phyloP scores from a whole-genome alignment of 2,329 filamentous ascomycete genomes.

The Trichoderma polysporum region DNA sequence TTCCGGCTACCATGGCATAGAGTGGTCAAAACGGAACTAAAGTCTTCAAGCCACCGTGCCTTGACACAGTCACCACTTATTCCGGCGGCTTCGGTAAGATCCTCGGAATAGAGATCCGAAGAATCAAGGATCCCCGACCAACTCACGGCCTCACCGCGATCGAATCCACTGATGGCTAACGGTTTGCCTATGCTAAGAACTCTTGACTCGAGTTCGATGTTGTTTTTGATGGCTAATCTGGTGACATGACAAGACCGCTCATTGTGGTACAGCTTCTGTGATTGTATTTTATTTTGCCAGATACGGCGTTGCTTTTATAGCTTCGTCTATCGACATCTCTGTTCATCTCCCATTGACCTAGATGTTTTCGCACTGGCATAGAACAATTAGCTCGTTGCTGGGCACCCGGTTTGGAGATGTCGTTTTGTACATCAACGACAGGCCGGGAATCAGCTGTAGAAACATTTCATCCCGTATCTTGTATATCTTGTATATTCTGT shows the following conservation, averaged over 20 bases:
- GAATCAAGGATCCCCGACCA: not conserved
- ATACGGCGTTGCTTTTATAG: slow-evolving; percentile 32
- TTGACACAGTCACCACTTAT: slow-evolving; percentile 3
- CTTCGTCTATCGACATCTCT: slow-evolving; percentile 49
- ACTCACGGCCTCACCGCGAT: not conserved
- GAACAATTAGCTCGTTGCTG: slow-evolving; percentile 54
- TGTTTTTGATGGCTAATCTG: not conserved
- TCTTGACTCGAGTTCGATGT: slow-evolving; percentile 1
- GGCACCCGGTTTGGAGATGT: slow-evolving; percentile 55
- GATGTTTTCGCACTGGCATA: slow-evolving; percentile 59
- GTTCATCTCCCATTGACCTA: slow-evolving; percentile 46
- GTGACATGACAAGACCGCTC: not conserved
- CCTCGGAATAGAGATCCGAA: not conserved
- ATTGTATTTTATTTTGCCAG: slow-evolving; percentile 34
- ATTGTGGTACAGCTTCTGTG: not conserved
- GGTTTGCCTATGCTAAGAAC: slow-evolving; percentile 3
- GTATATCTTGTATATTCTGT: not conserved
- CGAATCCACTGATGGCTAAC: not conserved
- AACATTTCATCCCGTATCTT: slow-evolving; percentile 40
- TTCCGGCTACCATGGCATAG: not conserved
- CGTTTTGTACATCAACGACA: slow-evolving; percentile 55
- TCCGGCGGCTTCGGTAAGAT: slow-evolving; percentile 11
- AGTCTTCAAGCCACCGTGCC: not conserved
- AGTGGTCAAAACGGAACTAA: not conserved
- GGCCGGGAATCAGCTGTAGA: slow-evolving; percentile 61